Evolutionary conservation across 2,329 filamentous ascomycete species (phyloP).

Genomic region (Fusarium sp.): DNA sequence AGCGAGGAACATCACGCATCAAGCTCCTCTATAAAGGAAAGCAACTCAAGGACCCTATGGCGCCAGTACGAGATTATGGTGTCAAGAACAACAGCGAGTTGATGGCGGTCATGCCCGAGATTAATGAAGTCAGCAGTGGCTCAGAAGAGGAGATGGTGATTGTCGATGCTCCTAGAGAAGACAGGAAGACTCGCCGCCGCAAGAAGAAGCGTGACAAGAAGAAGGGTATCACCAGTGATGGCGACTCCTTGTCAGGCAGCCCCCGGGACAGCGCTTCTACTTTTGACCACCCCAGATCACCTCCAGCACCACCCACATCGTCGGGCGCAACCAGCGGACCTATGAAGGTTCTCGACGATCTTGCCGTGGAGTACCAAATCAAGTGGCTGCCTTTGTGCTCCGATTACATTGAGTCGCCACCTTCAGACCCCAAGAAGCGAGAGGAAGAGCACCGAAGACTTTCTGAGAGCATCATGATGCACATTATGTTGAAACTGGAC

Average conservation of each 20-base stretch:
- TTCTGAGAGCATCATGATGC: slow-evolving; percentile 78
- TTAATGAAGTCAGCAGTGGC: slow-evolving; percentile 47
- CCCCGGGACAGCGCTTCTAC: slow-evolving; percentile 56
- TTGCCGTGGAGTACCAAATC: slow-evolving; percentile 70
- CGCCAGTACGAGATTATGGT: slow-evolving; percentile 67
- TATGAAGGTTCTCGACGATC: slow-evolving; percentile 70
- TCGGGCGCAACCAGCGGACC: slow-evolving; percentile 48
- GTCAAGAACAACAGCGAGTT: slow-evolving; percentile 70
- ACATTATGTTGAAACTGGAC: slow-evolving; percentile 80
- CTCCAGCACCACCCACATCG: slow-evolving; percentile 29
- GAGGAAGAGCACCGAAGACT: slow-evolving; percentile 79
- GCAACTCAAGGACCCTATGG: slow-evolving; percentile 71
- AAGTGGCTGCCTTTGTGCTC: slow-evolving; percentile 73
- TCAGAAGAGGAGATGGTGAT: slow-evolving; percentile 57
- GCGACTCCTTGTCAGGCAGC: slow-evolving; percentile 52
- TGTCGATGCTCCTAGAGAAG: slow-evolving; percentile 51
- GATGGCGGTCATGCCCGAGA: slow-evolving; percentile 58
- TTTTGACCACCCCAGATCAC: slow-evolving; percentile 45
- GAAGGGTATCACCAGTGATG: slow-evolving; percentile 45
- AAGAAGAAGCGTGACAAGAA: slow-evolving; percentile 55
- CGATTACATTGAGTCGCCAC: slow-evolving; percentile 69
- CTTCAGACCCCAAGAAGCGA: slow-evolving; percentile 71
- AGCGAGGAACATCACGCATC: slow-evolving; percentile 61
- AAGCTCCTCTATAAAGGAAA: slow-evolving; percentile 79
- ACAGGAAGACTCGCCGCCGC: slow-evolving; percentile 50